Evolutionary conservation across 148 eudicot species (phyloP).

Genomic region (Linanthus parryae): DNA sequence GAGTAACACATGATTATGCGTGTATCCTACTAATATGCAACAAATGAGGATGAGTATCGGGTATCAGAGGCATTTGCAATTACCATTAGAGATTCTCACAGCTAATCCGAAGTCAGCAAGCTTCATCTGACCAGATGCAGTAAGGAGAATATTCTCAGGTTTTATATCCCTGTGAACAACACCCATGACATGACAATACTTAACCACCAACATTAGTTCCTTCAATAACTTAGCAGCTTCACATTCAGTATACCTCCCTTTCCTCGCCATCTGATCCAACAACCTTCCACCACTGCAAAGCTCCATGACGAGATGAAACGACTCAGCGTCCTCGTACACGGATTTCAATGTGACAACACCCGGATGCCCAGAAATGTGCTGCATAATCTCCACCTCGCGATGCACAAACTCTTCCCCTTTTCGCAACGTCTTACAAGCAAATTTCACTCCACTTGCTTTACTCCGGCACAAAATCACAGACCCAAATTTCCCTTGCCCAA

Average conservation of each 20-base stretch:
- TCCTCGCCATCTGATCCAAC: constrained; percentile 66
- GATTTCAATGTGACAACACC: constrained; percentile 84
- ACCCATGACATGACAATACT: constrained; percentile 95
- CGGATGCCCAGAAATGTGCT: constrained; percentile 90
- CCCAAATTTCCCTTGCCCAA: constrained; percentile 54
- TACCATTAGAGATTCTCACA: constrained; percentile 74
- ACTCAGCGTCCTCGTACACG: constrained; percentile 70
- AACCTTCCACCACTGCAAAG: constrained; percentile 76
- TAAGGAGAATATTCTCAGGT: constrained; percentile 79
- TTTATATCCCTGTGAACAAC: constrained; percentile 89
- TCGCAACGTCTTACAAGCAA: constrained; percentile 46
- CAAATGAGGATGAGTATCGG: no score
- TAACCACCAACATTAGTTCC: constrained; percentile 72
- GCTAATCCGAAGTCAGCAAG: constrained; percentile 94
- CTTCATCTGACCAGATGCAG: constrained; percentile 61
- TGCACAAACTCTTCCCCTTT: constrained; percentile 95
- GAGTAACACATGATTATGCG: no score
- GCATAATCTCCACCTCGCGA: constrained; percentile 97
- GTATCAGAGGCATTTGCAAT: no score
- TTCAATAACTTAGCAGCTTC: constrained; percentile 56
- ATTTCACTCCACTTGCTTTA: constrained; percentile 36
- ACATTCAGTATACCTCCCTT: constrained; percentile 58
- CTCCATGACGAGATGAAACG: constrained; percentile 88
- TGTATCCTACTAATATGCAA: no score
- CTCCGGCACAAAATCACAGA: constrained; percentile 45